These are phyloP conservation scores for Penicillium sp. DNA, from an alignment of 2,329 filamentous ascomycete species.

Conservation along the genomic window DNA sequence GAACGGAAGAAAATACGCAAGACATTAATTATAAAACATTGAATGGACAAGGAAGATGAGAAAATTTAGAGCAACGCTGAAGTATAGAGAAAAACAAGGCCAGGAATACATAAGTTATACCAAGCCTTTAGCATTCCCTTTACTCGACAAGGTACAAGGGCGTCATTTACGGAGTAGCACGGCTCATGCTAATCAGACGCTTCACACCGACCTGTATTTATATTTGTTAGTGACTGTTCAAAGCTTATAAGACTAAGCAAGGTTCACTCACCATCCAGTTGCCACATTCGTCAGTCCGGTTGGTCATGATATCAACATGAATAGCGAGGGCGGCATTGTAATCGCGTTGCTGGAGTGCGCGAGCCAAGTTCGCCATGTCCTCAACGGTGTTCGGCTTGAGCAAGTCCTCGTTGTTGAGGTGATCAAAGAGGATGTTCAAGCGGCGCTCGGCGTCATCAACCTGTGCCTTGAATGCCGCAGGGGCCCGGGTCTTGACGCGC, in stretches of 20 bases:
- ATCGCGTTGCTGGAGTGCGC: conserved; percentile 65
- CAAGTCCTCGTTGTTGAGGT: conserved; percentile 92
- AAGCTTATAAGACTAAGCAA: background rate
- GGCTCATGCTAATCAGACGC: conserved; percentile 23
- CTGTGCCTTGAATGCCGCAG: conserved; percentile 79
- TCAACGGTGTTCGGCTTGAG: conserved; percentile 68
- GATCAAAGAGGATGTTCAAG: conserved; percentile 89
- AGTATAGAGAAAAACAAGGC: conserved; percentile 10
- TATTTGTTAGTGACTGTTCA: background rate
- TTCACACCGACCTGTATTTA: conserved; percentile 20
- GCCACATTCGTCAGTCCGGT: conserved; percentile 76
- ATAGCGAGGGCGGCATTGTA: conserved; percentile 65
- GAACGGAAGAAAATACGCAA: conserved; percentile 14
- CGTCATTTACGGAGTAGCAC: conserved; percentile 18
- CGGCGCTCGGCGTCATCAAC: conserved; percentile 94
- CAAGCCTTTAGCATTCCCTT: conserved; percentile 2
- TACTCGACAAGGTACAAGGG: background rate
- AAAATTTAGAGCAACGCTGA: conserved; percentile 8
- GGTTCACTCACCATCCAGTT: conserved; percentile 74
- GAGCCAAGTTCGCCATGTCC: conserved; percentile 51
- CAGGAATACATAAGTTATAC: conserved; percentile 6
- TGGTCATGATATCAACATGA: conserved; percentile 71
- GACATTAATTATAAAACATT: conserved; percentile 18
- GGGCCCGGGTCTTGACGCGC: conserved; percentile 80
- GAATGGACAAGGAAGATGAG: conserved; percentile 16